Evolutionary conservation across 306 rosid species (phyloP).

Genomic region (Hippophae gyantsensis): DNA sequence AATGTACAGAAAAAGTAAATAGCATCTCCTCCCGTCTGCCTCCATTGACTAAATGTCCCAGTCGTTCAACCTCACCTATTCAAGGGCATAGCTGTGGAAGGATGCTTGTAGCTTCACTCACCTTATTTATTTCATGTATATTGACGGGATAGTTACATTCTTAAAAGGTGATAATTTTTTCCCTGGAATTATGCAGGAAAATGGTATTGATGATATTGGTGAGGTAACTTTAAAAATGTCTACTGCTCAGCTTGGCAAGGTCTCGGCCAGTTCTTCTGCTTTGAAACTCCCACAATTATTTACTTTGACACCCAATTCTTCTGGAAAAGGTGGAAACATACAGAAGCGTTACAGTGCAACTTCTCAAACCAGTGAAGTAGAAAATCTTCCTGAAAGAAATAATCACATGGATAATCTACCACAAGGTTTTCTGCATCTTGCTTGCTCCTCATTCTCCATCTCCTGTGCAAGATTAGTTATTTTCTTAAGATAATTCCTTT

Average conservation of each 20-base stretch:
- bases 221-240: slow-evolving; percentile 72
- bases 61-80: slow-evolving; percentile 57
- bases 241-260: slow-evolving; percentile 71
- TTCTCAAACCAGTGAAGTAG: slow-evolving; percentile 56
- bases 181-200: slow-evolving; percentile 43
- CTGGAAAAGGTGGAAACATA: slow-evolving; percentile 74
- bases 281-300: slow-evolving; percentile 95
- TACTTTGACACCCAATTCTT: slow-evolving; percentile 76
- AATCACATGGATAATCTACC: slow-evolving; percentile 41
- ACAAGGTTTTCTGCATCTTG: slow-evolving; percentile 50
- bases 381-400: slow-evolving; percentile 50
- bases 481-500: slow-evolving; percentile 16
- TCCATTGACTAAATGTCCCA: slow-evolving; percentile 51
- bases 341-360: slow-evolving; percentile 57
- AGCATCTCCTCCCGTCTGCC: slow-evolving; percentile 62
- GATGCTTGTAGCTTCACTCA: slow-evolving; percentile 33
- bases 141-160: background rate
- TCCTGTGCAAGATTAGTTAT: slow-evolving; percentile 18
- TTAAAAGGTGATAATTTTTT: slow-evolving; percentile 8
- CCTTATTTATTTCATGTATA: too few species aligned
- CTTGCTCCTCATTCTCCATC: background rate
- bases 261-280: slow-evolving; percentile 60
- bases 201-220: slow-evolving; percentile 55
- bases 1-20: slow-evolving; percentile 87
- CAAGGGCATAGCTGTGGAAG: slow-evolving; percentile 73